Evolutionary conservation across 768 basidiomycete species (phyloP), one percentile per base, ranked within the genome.

Genomic region (Boletus eberwhitei): DNA sequence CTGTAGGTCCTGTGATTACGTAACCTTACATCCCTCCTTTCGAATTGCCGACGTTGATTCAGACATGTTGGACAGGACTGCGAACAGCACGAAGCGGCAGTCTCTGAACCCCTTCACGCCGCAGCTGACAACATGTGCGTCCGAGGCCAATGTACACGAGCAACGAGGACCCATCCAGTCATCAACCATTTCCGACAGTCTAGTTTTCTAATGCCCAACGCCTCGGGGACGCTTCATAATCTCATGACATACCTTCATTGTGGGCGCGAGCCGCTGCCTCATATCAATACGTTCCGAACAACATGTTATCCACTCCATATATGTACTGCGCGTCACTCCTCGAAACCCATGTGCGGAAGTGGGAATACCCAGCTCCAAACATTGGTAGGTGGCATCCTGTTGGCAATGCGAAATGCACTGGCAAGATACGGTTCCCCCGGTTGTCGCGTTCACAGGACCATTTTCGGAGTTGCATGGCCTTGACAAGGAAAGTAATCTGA

Each of bases 231-330:
- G 32, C 37, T 39, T 42, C 41, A 12, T 32, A 43, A 40, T 54
- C 19, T 22, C 43, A 24, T 35, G 22, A 35, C 55, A 57, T 54
- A 44, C 46, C 54, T 50, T 45, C 21, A 12, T 36, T 50, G 57
- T 58, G 48, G 55, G 55, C 29, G 37, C 34, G 42, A 49, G 14
- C 22, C 12, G 52, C 11, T 45, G 12, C 17, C 9, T 19, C 41
- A 38, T 34, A 17, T 47, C 21, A 19, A 16, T 47, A 22, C 14
- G 17, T n/a, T 22, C 21, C 61, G 39, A 50, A 53, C 39, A 41
- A 38, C 48, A 50, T 31, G 24, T 34, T 22, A 19, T 31, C 5
- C 39, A 31, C 44, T 41, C 5, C 19, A 29, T 24, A 12, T 34
- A 46, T 47, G 22, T 22, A 22, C 22, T 34, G 21, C 41, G 14